Evolutionary conservation across 2,329 filamentous ascomycete species (phyloP), one percentile per base, ranked within the genome.

Genomic region (Ustilaginoidea virens): DNA sequence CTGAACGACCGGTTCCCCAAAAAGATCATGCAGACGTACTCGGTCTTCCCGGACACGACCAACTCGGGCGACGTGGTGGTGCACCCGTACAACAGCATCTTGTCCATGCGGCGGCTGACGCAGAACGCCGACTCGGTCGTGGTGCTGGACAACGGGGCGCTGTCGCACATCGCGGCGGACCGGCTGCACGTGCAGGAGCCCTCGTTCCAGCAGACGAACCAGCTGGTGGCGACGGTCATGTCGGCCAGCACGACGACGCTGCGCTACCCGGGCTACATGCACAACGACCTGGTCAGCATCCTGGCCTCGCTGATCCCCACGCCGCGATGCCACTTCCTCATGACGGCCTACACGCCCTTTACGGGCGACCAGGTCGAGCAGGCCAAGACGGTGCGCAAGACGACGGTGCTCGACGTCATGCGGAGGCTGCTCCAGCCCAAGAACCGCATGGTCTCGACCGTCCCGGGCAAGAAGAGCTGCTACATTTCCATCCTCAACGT

Each of bases 401-500:
- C 92, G 3, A 98, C 90, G 1, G 90, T 98, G 7, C 59, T 98
- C 23, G 90, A 98, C 51, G 92, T 98, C 37, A 98, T 98, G 90
- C 74, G 90, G 33, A 71, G 90, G 34, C 63, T 98, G 15, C 63
- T 98, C 33, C 92, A 98, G 56, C 90, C 90, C 22, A 98, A 98
- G 66, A 98, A 98, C 56, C 77, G 92, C 50, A 98, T 98, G 90
- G 90, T 98, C 25, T 93, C 86, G 15, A 93, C 90, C 14, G 79
- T 85, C 32, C 86, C 87, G 2, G 81, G 80, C 45, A 96, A 96
- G 61, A 92, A 83, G 61, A 94, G 85, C 58, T 98, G 90, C 61
- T 98, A 98, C 61, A 96, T 98, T 48, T 93, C 85, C 27, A 96
- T 98, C 42, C 65, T 98, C 37, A 96, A 98, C 55, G 93, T 98